Evolutionary conservation across 2,329 filamentous ascomycete genomes (phyloP).

Genomic region (Dactylellina cionopaga): DNA sequence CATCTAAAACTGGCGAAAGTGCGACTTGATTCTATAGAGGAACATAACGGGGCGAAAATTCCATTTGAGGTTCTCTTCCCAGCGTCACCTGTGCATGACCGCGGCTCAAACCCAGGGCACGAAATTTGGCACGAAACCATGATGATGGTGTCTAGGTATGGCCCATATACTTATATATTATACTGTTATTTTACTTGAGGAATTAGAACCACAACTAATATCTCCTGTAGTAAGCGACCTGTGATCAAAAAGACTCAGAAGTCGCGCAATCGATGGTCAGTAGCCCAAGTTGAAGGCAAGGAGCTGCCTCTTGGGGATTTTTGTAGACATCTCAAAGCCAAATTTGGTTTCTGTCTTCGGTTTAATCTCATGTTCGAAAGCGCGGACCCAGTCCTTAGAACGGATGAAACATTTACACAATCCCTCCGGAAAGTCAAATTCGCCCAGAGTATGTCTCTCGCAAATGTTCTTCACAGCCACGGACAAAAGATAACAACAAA

Average conservation of each 20-base stretch:
- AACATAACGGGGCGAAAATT: conserved; percentile 19
- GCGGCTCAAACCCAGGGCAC: neutral
- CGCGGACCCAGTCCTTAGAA: conserved; percentile 18
- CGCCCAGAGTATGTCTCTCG: conserved; percentile 10
- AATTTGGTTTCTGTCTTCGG: conserved; percentile 23
- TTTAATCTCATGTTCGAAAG: conserved; percentile 35
- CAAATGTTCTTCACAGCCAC: conserved; percentile 18
- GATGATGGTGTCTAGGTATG: conserved; percentile 28
- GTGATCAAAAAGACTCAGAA: neutral
- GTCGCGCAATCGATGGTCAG: neutral
- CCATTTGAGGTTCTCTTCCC: conserved; percentile 43
- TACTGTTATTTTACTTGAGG: neutral
- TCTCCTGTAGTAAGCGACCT: neutral
- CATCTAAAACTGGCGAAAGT: conserved; percentile 33
- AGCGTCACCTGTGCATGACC: conserved; percentile 12
- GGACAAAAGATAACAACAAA: conserved; percentile 30
- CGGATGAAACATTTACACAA: neutral
- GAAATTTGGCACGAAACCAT: conserved; percentile 42
- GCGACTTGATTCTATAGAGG: conserved; percentile 25
- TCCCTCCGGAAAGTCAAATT: conserved; percentile 8
- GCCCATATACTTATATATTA: neutral
- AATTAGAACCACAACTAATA: neutral
- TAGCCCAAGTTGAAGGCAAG: neutral
- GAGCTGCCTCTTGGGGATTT: conserved; percentile 30
- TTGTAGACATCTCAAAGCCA: conserved; percentile 31